Evolutionary conservation across 352 stramenopile species (phyloP), one percentile per base, ranked within the genome.

Genomic region (Plasmopara muralis): DNA sequence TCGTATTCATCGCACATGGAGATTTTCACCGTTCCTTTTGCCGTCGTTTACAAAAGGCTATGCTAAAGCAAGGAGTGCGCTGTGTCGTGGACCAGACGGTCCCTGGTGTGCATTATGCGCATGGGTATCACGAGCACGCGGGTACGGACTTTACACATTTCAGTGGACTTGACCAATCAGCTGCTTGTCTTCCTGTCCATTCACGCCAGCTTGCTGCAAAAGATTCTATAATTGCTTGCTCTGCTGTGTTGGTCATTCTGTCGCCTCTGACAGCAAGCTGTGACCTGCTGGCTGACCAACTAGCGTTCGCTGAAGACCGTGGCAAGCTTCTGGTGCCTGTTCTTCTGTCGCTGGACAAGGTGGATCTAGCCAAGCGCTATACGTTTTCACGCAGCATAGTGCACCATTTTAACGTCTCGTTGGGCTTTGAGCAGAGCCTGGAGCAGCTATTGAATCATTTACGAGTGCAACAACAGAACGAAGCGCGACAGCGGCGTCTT

Each of bases 231-330:
- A 34, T 89, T 0, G 68, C 77, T 33, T 87, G 79, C 47, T 66
- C 75, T 2, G 79, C 78, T 0, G 73, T 93, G 28, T 52, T 89
- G 9, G 66, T 90, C 12, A 72, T 90, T 45, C 52, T 89, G 9
- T 90, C 82, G 34, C 72, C 75, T 4, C 54, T 88, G 9, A 86
- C 82, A 16, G 66, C 73, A 14, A 83, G 70, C 46, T 88, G 78
- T 37, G 80, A 87, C 42, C 61, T 85, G 41, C 65, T 91, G 10
- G 62, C 75, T 0, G 83, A 93, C 34, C 81, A 90, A 47, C 50
- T 91, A 4, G 83, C 83, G 4, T 91, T 93, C 54, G 83, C 83
- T 0, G 83, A 93, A 52, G 80, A 90, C 49, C 76, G 75, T 14
- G 73, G 69, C 10, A 93, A 89, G 50, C 50, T 85, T 12, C 70